phyloP scores from a whole-genome alignment of 1,284 basidiomycete species.

The Gymnopus androsaceus region DNA sequence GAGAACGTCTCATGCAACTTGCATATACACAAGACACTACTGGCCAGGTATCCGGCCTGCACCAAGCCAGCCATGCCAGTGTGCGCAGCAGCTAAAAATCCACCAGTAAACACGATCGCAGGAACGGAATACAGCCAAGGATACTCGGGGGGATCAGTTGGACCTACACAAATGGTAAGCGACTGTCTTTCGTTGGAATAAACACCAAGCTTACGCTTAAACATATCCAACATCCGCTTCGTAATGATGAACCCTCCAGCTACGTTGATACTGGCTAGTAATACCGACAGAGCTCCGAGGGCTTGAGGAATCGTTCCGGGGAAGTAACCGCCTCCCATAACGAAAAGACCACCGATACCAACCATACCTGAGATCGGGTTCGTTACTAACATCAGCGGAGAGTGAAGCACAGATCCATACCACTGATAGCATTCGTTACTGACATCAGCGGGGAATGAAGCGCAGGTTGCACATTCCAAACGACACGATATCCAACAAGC shows the following conservation, averaged over 20 bases:
- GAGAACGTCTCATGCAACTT: constrained; percentile 36
- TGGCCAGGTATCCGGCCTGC: constrained; percentile 81
- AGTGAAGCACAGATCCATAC: constrained; percentile 78
- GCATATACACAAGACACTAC: constrained; percentile 83
- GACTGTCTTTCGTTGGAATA: neutral
- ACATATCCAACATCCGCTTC: constrained; percentile 88
- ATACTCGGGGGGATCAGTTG: constrained; percentile 84
- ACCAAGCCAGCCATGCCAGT: constrained; percentile 84
- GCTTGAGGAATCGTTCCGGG: constrained; percentile 78
- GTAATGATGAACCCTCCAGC: constrained; percentile 83
- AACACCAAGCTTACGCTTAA: constrained; percentile 58
- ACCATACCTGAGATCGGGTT: constrained; percentile 79
- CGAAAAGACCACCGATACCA: constrained; percentile 81
- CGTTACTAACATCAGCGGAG: constrained; percentile 83
- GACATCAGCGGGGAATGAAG: constrained; percentile 84
- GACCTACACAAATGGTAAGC: constrained; percentile 42
- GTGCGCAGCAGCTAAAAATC: constrained; percentile 76
- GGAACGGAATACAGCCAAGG: constrained; percentile 79
- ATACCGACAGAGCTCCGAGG: constrained; percentile 77
- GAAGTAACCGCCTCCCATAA: constrained; percentile 86
- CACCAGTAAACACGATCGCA: constrained; percentile 77
- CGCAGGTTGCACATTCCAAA: constrained; percentile 86
- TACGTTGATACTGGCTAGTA: constrained; percentile 83
- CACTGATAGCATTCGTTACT: constrained; percentile 82
- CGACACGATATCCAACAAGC: constrained; percentile 81